These are phyloP conservation scores for Amesomyces nigricolor DNA, from an alignment of 2,329 filamentous ascomycete genomes.

Conservation along the genomic window DNA sequence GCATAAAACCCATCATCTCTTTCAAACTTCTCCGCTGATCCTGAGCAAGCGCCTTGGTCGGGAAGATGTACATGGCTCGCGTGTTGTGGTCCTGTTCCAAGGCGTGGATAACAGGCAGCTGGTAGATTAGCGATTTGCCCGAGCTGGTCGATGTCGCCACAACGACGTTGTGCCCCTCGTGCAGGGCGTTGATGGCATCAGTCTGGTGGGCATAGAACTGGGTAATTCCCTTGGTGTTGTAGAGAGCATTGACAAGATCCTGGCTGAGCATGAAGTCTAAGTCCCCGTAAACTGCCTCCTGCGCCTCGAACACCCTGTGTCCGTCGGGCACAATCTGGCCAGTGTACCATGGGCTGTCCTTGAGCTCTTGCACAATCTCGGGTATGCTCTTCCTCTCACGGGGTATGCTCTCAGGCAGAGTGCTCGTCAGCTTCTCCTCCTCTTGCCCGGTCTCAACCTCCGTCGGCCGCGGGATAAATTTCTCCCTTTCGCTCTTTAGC, in stretches of 20 bases:
- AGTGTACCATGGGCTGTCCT: slow-evolving; percentile 78
- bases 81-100: slow-evolving; percentile 71
- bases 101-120: slow-evolving; percentile 83
- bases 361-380: slow-evolving; percentile 81
- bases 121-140: slow-evolving; percentile 96
- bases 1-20: slow-evolving; percentile 76
- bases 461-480: slow-evolving; percentile 52
- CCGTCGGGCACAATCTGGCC: slow-evolving; percentile 91
- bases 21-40: slow-evolving; percentile 86
- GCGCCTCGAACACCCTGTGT: slow-evolving; percentile 83
- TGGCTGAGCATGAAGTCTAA: slow-evolving; percentile 84
- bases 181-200: slow-evolving; percentile 83
- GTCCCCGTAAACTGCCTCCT: slow-evolving; percentile 74
- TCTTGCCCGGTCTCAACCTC: slow-evolving; percentile 24
- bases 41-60: slow-evolving; percentile 92
- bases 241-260: slow-evolving; percentile 88
- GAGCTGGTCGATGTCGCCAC: slow-evolving; percentile 94
- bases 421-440: slow-evolving; percentile 33
- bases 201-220: slow-evolving; percentile 87
- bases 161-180: slow-evolving; percentile 79
- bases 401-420: slow-evolving; percentile 67
- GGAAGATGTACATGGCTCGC: slow-evolving; percentile 95
- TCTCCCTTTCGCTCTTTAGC: slow-evolving; percentile 53
- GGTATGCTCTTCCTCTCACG: slow-evolving; percentile 72
- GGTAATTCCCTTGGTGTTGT: slow-evolving; percentile 83